A percentile compares a stretch with the other conserved stretches of the same genome.
Conservation (phyloP, 352 stramenopile species). For the Pythium coloratum region DNA sequence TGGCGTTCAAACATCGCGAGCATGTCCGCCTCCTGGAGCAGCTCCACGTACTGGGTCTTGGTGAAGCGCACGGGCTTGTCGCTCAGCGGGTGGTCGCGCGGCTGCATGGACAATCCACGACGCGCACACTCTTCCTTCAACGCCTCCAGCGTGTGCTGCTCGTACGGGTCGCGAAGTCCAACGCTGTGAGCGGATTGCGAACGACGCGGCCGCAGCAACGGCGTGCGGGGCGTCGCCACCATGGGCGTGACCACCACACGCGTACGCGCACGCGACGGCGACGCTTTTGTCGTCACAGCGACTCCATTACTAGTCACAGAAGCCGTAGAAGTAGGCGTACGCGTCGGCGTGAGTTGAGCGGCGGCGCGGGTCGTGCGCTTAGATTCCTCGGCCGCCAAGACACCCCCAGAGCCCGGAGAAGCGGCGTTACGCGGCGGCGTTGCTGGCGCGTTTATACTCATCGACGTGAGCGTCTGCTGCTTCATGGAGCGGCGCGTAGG, state of each 20-base stretch:
- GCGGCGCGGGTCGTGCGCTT: slow-evolving; percentile 12
- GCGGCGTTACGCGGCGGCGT: background rate
- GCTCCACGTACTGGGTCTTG: slow-evolving; percentile 29
- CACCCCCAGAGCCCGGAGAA: background rate
- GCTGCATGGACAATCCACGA: slow-evolving; percentile 27
- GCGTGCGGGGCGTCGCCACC: slow-evolving; percentile 2
- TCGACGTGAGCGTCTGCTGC: slow-evolving; percentile 20
- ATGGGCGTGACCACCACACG: background rate
- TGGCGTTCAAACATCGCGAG: slow-evolving; percentile 17
- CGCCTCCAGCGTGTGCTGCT: slow-evolving; percentile 31
- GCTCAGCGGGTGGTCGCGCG: slow-evolving; percentile 9
- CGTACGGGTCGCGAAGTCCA: slow-evolving; percentile 44
- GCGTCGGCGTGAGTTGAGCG: background rate
- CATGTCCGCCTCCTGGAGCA: slow-evolving; percentile 42
- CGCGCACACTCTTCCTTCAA: slow-evolving; percentile 38
- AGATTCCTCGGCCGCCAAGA: background rate
- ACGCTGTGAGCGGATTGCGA: background rate
- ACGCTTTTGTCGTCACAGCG: background rate
- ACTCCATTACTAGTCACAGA: background rate
- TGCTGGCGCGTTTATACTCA: background rate
- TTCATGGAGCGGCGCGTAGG: slow-evolving; percentile 26
- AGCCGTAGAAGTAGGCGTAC: background rate
- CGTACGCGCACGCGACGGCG: background rate
- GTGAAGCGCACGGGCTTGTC: slow-evolving; percentile 18
- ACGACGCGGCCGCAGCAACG: slow-evolving; percentile 14